Evolutionary conservation across 768 basidiomycete species (phyloP), one percentile per base, ranked within the genome.

Genomic region (Kwoniella newhampshirensis): DNA sequence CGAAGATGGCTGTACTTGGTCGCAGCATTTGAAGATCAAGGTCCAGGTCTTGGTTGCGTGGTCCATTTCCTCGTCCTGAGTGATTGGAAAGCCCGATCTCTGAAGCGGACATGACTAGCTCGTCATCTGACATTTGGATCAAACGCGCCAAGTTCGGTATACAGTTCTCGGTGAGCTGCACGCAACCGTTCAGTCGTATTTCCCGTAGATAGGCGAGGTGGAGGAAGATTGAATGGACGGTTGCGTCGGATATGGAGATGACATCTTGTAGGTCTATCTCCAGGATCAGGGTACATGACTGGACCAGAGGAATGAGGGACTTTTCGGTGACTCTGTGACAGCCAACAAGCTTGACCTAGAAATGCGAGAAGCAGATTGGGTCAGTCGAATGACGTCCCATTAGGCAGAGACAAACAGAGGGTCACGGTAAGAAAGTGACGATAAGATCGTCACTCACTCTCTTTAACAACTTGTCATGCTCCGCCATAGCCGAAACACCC

Each of bases 251-350:
- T 70, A 97, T 82, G 52, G 80, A 80, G 57, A 82, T 81, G 79
- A 92, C 92, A 60, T 85, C 82, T 69, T 89, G 87, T 68, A 99
- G 85, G 77, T 99, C 96, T 64, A 98, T 85, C 77, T 99, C 96
- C 54, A 99, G 83, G 23, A 99, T 83, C 48, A 91, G 81, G 0
- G 89, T 87, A 71, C 91, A 94, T 4, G 81, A 81, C 59, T 82
- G 82, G 30, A 88, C 87, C 48, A 99, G 81, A 28, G 85, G 82
- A 30, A 86, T 83, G 64, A 99, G 81, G 25, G 91, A 81, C 23
- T 75, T 75, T 67, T 94, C 89, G 0, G 91, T 92, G 57, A 97
- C 77, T 23, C 80, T 79, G 54, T 83, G 83, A 40, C 93, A 81
- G 49, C 85, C 85, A 64, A 85, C 87, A 52, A 98, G 81, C 77